A percentile compares a stretch with the other conserved stretches of the same genome.
Evolutionary conservation across 305 asterid genomes (phyloP).

Genomic region (Rubia balearica): DNA sequence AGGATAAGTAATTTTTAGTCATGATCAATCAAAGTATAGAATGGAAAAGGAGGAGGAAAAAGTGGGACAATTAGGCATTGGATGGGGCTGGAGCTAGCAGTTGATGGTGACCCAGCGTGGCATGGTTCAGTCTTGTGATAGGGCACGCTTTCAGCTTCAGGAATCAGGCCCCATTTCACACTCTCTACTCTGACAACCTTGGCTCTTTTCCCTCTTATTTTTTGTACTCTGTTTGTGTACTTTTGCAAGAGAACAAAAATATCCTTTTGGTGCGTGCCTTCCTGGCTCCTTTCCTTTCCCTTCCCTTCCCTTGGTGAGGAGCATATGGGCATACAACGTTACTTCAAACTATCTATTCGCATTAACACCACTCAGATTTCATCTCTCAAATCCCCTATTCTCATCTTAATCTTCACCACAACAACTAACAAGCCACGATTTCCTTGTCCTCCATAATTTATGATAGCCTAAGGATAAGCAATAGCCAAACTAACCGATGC

Average conservation of each 20-base stretch:
- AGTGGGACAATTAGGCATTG: background rate
- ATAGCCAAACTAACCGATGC: too few relatives aligned
- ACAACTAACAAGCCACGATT: background rate
- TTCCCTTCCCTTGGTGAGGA: background rate
- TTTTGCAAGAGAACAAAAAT: conserved; percentile 8
- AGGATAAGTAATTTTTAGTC: too few relatives aligned
- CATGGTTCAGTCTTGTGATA: conserved; percentile 3
- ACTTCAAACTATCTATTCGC: background rate
- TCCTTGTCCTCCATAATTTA: background rate
- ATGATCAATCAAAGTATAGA: background rate
- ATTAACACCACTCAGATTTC: background rate
- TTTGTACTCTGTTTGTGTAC: background rate
- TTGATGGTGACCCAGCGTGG: conserved; percentile 16
- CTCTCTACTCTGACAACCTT: conserved; percentile 8
- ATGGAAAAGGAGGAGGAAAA: background rate
- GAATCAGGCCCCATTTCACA: background rate
- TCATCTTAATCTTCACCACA: background rate
- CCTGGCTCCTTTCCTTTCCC: background rate
- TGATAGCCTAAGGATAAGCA: background rate
- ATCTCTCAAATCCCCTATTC: background rate
- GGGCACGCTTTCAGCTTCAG: background rate
- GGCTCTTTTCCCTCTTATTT: background rate
- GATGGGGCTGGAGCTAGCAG: background rate
- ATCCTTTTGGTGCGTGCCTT: conserved; percentile 9
- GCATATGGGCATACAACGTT: background rate